Conservation (phyloP, 139 green algal genomes). For the Coccomyxa sp. region DNA sequence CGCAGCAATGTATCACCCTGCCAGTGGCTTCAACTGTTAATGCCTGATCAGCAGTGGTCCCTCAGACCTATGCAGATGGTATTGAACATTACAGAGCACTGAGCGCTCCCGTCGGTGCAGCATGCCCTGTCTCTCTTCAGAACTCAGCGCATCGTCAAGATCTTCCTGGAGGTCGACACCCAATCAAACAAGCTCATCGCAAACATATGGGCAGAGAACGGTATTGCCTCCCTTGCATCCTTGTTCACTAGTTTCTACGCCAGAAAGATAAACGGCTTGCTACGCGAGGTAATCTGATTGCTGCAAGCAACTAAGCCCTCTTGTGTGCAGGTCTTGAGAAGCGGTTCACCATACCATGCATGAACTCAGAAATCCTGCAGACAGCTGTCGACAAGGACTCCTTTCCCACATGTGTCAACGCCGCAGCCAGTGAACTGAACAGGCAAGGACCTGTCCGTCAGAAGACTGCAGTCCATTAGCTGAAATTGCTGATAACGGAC, state of each 20-base stretch:
- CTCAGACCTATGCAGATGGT: neutral
- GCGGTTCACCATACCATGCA: slow-evolving; percentile 46
- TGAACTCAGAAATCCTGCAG: slow-evolving; percentile 56
- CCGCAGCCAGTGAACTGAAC: slow-evolving; percentile 51
- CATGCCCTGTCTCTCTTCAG: slow-evolving; percentile 53
- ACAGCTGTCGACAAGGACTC: slow-evolving; percentile 57
- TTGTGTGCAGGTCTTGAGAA: slow-evolving; percentile 59
- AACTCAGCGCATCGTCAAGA: slow-evolving; percentile 31
- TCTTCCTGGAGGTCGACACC: slow-evolving; percentile 43
- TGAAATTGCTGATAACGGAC: too few species aligned
- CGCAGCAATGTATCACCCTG: too few species aligned
- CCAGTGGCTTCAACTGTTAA: too few species aligned
- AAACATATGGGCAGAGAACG: slow-evolving; percentile 56
- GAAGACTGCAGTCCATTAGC: too few species aligned
- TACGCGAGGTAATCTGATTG: neutral
- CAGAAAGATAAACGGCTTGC: neutral
- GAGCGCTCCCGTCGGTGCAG: slow-evolving; percentile 27
- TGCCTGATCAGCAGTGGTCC: neutral
- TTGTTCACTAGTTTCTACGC: too few species aligned
- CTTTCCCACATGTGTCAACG: slow-evolving; percentile 50
- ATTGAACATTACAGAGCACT: neutral
- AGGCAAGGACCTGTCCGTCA: too few species aligned
- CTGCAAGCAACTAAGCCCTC: too few species aligned
- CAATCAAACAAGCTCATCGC: slow-evolving; percentile 22
- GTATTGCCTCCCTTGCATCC: slow-evolving; percentile 11